A percentile compares a stretch with the other conserved stretches of the same genome.
Conservation (phyloP, 2,329 filamentous ascomycete genomes). For the Claviceps sp. region DNA sequence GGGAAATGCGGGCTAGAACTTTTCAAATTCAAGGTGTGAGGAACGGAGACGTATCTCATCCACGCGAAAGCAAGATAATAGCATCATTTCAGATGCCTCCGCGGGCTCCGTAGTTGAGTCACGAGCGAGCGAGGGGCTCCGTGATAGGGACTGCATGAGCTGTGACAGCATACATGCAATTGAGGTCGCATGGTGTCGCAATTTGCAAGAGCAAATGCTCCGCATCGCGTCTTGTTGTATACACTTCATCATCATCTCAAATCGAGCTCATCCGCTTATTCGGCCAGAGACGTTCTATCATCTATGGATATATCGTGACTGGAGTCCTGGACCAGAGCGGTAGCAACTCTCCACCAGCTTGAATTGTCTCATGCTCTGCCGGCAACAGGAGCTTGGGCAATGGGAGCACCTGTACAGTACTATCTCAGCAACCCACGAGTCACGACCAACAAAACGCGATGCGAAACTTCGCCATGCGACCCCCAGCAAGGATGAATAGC, state of each 20-base stretch:
- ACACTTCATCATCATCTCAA: neutral
- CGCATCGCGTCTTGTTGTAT: neutral
- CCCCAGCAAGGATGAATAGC: neutral
- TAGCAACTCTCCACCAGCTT: neutral
- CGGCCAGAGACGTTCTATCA: neutral
- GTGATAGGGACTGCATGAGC: neutral
- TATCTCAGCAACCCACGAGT: neutral
- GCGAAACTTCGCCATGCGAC: neutral
- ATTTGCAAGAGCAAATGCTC: neutral
- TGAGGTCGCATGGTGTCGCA: conserved; percentile 1
- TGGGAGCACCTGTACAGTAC: neutral
- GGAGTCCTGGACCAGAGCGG: neutral
- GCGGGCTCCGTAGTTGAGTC: neutral
- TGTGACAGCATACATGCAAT: neutral
- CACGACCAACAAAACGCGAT: neutral
- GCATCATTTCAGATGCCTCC: neutral
- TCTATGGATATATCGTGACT: neutral
- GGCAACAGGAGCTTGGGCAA: neutral
- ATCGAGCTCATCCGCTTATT: neutral
- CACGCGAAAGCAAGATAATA: neutral
- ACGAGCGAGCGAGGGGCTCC: too few species aligned
- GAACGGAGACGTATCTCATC: neutral
- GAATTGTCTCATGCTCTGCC: neutral
- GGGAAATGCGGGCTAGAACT: conserved; percentile 51
- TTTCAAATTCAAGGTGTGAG: conserved; percentile 47